Conservation (phyloP, 345 rosid genomes). For the Salix dunnii region DNA sequence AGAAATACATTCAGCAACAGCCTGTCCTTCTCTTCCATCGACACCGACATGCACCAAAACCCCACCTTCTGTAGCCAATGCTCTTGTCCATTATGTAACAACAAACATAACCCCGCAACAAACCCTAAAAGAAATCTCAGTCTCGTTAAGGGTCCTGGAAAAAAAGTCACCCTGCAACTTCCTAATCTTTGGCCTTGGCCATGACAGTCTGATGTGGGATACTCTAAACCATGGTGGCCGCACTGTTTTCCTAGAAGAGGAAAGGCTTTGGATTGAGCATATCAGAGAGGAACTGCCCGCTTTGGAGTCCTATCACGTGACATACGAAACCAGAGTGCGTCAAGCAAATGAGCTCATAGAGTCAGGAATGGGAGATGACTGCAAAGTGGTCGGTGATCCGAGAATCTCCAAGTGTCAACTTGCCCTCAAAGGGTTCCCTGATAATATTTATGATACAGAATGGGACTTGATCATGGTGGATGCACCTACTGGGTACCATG, state of each 20-base stretch:
- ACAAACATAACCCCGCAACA: constrained; percentile 87
- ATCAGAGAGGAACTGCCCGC: constrained; percentile 44
- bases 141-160: constrained; percentile 51
- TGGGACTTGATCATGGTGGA: constrained; percentile 98
- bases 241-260: constrained; percentile 81
- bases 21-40: constrained; percentile 24
- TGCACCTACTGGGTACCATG: constrained; percentile 83
- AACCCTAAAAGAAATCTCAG: constrained; percentile 71
- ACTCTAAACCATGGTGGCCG: constrained; percentile 80
- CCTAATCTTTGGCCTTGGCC: constrained; percentile 78
- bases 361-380: constrained; percentile 37
- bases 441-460: constrained; percentile 52
- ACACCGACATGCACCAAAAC: constrained; percentile 45
- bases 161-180: constrained; percentile 82
- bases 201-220: constrained; percentile 93
- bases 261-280: constrained; percentile 70
- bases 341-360: constrained; percentile 54
- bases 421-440: constrained; percentile 62
- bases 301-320: constrained; percentile 70
- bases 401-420: constrained; percentile 57
- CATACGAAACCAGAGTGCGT: constrained; percentile 59
- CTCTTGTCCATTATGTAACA: constrained; percentile 70
- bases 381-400: constrained; percentile 49
- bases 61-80: constrained; percentile 61
- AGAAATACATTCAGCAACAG: not conserved